Evolutionary conservation across 2,329 filamentous ascomycete species (phyloP), one percentile per base, ranked within the genome.

Genomic region (Ophiostoma sp.): DNA sequence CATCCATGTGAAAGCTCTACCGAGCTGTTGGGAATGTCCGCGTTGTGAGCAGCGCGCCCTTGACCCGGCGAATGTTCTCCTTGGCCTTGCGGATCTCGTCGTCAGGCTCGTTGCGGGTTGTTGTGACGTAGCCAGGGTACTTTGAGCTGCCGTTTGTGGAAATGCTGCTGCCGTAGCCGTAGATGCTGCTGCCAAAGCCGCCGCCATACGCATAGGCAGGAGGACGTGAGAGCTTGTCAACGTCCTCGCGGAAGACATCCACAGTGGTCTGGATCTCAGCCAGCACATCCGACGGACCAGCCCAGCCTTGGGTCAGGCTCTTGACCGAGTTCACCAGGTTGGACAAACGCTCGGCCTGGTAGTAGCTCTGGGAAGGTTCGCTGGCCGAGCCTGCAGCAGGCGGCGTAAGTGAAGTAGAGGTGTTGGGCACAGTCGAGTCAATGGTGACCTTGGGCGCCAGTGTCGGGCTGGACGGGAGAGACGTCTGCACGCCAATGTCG

Each of bases 401-500:
- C 39, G 42, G 36, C 1, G 70, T 11, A n/a, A 74, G 55, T 2
- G 69, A 28, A 1, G 52, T 28, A 0, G 19, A 5, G 5, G 59
- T 8, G 7, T 71, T 45, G 1, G 71, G 42, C 15, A 73, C 63
- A 3, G 74, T 69, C 33, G 74, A 70, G 55, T 73, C 74, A 42
- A 73, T 72, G 63, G 72, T 68, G 36, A 59, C 52, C 2, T 33
- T 36, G 48, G 73, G 61, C 19, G 45, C 31, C 48, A 70, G 50
- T 12, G 81, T 77, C 6, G 84, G 82, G 3, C 85, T 85, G 2
- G 85, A 80, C 0, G 83, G 83, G 1, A 85, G 85, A 0, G 89
- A 90, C 0, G 93, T 96, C 81, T 96, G 93, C 0, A 93, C 92
- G 76, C 92, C 92, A 74, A 93, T 87, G 79, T 96, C 93, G 63